Evolutionary conservation across 2,329 filamentous ascomycete genomes (phyloP).

Genomic region (Coniella vitis): DNA sequence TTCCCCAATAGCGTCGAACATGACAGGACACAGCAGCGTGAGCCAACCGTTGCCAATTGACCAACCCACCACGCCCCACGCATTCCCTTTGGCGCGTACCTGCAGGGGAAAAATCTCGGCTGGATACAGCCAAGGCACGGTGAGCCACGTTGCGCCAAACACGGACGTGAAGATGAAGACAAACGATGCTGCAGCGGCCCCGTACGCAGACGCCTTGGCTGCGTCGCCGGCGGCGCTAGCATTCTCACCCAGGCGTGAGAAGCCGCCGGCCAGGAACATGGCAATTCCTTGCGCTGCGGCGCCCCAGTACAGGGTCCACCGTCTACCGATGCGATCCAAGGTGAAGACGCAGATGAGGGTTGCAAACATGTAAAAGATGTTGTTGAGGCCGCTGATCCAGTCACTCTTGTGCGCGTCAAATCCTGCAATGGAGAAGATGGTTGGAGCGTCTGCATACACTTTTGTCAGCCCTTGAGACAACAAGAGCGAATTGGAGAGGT

Average conservation of each 20-base stretch:
- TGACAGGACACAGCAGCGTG: slow-evolving; percentile 46
- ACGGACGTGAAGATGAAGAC: slow-evolving; percentile 63
- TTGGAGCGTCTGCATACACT: slow-evolving; percentile 30
- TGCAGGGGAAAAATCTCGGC: slow-evolving; percentile 69
- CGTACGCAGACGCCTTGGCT: slow-evolving; percentile 42
- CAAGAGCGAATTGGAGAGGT: neutral
- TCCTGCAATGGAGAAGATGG: slow-evolving; percentile 61
- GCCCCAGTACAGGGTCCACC: slow-evolving; percentile 66
- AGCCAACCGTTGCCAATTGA: slow-evolving; percentile 54
- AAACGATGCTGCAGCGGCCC: slow-evolving; percentile 61
- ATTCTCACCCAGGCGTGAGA: slow-evolving; percentile 38
- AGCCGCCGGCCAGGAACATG: slow-evolving; percentile 61
- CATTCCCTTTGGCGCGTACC: slow-evolving; percentile 66
- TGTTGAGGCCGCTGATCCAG: slow-evolving; percentile 54
- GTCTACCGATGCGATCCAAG: slow-evolving; percentile 59
- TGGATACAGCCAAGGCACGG: slow-evolving; percentile 55
- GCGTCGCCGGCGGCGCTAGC: slow-evolving; percentile 39
- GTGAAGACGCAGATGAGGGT: slow-evolving; percentile 66
- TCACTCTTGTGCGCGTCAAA: slow-evolving; percentile 53
- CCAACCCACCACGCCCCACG: slow-evolving; percentile 72
- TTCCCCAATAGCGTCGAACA: slow-evolving; percentile 57
- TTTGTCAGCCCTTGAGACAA: neutral
- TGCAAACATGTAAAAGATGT: slow-evolving; percentile 50
- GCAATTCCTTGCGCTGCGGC: slow-evolving; percentile 55
- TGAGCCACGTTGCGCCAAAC: slow-evolving; percentile 59